Evolutionary conservation across 2,329 filamentous ascomycete genomes (phyloP), one percentile per base, ranked within the genome.

Genomic region (Pseudocercospora fuligena): DNA sequence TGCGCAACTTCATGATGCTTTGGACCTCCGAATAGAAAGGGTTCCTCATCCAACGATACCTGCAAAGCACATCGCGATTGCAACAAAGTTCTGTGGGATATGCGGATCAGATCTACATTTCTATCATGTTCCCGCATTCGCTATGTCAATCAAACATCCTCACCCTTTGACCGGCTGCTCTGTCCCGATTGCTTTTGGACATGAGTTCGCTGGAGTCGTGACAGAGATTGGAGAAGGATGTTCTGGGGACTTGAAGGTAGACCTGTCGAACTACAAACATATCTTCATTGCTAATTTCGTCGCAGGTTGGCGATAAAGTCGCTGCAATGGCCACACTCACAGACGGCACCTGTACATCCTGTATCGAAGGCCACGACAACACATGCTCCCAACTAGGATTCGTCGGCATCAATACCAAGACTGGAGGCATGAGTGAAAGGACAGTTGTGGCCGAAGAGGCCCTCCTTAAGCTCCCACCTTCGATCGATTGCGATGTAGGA

Each of bases 101-200:
- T 66, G 64, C 25, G 64, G 64, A n/a, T 59, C 51, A 19, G 64
- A 66, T 47, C 43, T 66, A 36, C 64, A 66, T 27, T 63, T 66
- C 23, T 66, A 58, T 9, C 60, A 63, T 56, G 51, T 36, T 29
- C 36, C 54, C 7, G 46, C 21, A 5, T 63, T 66, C 21, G 60
- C 64, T 14, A 56, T 51, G 19, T 53, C 54, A 1, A 14, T 66
- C 40, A 59, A 62, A 11, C n/a, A 31, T 7, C 64, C 64, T 54
- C 64, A 66, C 54, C 64, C 64, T 5, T 31, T 66, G 9, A 66
- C 64, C 2, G 64, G 64, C 3, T 54, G 60, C 11, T 63, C 16
- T 36, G 25, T 53, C 9, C 64, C 64, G 3, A 49, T 63, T 11
- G 60, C 60, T 5, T 36, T 63, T 16, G 64, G 64, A 21, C 64